A percentile compares a stretch with the other conserved stretches of the same genome.
phyloP scores from a whole-genome alignment of 2,329 filamentous ascomycete genomes.

The Colletotrichum acutatum region DNA sequence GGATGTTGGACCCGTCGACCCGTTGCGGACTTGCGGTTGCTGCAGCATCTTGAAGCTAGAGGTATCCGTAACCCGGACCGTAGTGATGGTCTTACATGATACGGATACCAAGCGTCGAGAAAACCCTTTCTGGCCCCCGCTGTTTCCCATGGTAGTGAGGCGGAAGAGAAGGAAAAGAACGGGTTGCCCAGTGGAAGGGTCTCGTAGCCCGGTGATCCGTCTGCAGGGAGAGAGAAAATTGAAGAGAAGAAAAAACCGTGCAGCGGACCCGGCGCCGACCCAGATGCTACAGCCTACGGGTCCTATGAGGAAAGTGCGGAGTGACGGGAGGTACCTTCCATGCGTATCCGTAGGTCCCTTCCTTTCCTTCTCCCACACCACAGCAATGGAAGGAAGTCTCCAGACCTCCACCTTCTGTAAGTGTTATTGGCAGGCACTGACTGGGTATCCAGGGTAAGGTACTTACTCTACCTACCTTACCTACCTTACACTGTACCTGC shows the following conservation, averaged over 20 bases:
- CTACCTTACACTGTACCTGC: neutral
- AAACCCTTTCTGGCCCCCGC: constrained; percentile 16
- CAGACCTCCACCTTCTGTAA: neutral
- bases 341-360: neutral
- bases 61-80: neutral
- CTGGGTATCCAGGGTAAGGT: no score
- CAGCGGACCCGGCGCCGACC: neutral
- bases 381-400: neutral
- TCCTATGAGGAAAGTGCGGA: neutral
- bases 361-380: neutral
- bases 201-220: constrained; percentile 21
- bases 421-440: neutral
- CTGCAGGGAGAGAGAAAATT: constrained; percentile 17
- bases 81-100: no score
- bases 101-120: neutral
- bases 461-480: no score
- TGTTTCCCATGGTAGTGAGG: constrained; percentile 14
- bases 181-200: constrained; percentile 34
- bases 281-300: neutral
- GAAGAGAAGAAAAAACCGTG: constrained; percentile 5
- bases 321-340: neutral
- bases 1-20: constrained; percentile 4
- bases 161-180: constrained; percentile 16
- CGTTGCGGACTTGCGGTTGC: constrained; percentile 2
- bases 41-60: neutral